A percentile compares a stretch with the other conserved stretches of the same genome.
Conservation (phyloP, 306 rosid species). For the Corylus heterophylla region DNA sequence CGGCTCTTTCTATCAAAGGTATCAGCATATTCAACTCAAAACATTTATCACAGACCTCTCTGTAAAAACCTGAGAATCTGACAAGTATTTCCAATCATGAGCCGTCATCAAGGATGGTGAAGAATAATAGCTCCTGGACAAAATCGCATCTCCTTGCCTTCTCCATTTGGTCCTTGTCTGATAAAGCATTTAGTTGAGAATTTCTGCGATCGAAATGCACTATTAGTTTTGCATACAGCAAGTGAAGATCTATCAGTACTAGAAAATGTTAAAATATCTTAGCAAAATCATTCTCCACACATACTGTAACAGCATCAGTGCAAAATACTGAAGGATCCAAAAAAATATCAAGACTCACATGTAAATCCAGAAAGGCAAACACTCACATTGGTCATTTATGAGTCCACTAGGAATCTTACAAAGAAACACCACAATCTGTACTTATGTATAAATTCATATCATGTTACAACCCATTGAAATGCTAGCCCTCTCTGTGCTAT, state of each 20-base stretch:
- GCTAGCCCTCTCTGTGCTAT: too few species aligned
- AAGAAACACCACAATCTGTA: background rate
- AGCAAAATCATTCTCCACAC: background rate
- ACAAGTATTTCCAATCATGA: slow-evolving; percentile 38
- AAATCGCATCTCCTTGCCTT: slow-evolving; percentile 53
- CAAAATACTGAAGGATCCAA: background rate
- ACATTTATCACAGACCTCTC: slow-evolving; percentile 20
- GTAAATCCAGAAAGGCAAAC: background rate
- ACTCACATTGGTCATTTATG: background rate
- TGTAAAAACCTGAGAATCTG: slow-evolving; percentile 26
- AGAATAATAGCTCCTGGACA: slow-evolving; percentile 57
- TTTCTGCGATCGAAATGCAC: slow-evolving; percentile 40
- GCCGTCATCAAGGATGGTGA: slow-evolving; percentile 50
- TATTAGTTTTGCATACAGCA: slow-evolving; percentile 6
- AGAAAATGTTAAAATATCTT: background rate
- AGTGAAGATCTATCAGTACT: background rate
- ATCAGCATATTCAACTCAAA: slow-evolving; percentile 21
- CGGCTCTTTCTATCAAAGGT: slow-evolving; percentile 24
- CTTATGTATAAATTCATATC: background rate
- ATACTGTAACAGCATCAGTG: background rate
- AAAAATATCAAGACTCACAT: background rate
- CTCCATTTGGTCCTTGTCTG: slow-evolving; percentile 58
- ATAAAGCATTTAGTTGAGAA: slow-evolving; percentile 35
- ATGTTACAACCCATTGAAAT: too few species aligned
- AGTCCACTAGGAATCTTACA: background rate